Base-by-base conservation (phyloP, 768 basidiomycete genomes). In the Rhodosporidiobolus sp. region DNA sequence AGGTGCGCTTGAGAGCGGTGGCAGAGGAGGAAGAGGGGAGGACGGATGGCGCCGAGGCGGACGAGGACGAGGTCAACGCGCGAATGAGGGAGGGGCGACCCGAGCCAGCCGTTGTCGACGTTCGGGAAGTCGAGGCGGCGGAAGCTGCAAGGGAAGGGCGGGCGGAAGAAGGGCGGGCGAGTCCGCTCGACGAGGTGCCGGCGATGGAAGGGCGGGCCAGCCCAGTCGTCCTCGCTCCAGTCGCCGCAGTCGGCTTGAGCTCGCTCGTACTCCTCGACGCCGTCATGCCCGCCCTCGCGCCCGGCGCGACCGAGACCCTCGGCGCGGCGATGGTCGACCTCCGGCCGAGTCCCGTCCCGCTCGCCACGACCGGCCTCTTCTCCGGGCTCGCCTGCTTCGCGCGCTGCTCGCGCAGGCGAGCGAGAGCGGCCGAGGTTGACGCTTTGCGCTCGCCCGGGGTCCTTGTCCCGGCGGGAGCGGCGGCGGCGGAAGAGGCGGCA, bases 401-500 rank as follows among this genome's bases (percentile, higher is more conserved):
- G 24, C 71, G 54, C 50, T 32, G 14, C 45, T 54, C 35, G 5
- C 71, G 55, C 53, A 72, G 56, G 0, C 71, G 54, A 17, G 67
- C 71, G 38, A 72, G 62, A 7, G 62, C 48, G 0, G 57, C 66
- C 2, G 50, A 49, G 10, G 71, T 72, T 56, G 71, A 60, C 28
- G 67, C 71, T 45, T 72, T 72, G 30, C 71, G 60, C 52, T 72
- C 71, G 45, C 71, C 71, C 0, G 71, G 71, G 3, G 71, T 72
- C 22, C 38, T 59, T 2, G 66, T 30, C 4, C 17, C 38, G 14
- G 26, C 57, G 12, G 56, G 22, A 4, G 11, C 20, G 2, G 32
- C 30, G 30, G 20, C 28, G 43, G n/a, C 46, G 49, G 43, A 24
- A 6, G 30, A 34, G 24, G 64, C 22, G 20, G 26, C 45, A 16